These are phyloP conservation scores for Tieghemiomyces parasiticus DNA, from an alignment of 192 early-diverging fungal genomes.

Conservation along the genomic window DNA sequence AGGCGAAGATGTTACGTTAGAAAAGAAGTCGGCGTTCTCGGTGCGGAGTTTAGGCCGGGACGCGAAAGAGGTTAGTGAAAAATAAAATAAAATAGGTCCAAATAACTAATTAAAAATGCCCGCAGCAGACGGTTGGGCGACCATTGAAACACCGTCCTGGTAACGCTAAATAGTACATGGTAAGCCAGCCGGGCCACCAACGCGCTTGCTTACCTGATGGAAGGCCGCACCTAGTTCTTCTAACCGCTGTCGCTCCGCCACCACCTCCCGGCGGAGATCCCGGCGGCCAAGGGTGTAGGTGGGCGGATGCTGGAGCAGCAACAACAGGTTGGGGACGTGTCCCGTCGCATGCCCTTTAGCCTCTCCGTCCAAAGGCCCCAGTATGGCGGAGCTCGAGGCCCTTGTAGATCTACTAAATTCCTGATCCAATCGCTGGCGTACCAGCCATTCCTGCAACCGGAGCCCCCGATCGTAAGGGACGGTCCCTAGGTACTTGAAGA, in stretches of 20 bases:
- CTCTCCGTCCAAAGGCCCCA: too few relatives aligned
- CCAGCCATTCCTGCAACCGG: slow-evolving; percentile 39
- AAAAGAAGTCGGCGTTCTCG: too few relatives aligned
- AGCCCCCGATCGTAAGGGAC: slow-evolving; percentile 43
- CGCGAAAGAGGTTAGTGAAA: too few relatives aligned
- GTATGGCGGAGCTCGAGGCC: slow-evolving; percentile 1
- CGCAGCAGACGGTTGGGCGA: too few relatives aligned
- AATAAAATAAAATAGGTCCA: too few relatives aligned
- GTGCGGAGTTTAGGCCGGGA: too few relatives aligned
- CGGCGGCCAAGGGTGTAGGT: slow-evolving; percentile 87
- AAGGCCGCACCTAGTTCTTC: slow-evolving; percentile 54
- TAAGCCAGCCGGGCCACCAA: too few relatives aligned
- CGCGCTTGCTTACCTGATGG: slow-evolving; percentile 39
- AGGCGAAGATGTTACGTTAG: too few relatives aligned
- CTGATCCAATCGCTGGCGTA: slow-evolving; percentile 32
- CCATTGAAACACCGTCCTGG: too few relatives aligned
- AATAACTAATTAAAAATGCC: too few relatives aligned
- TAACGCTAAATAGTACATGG: too few relatives aligned
- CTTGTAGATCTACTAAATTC: slow-evolving; percentile 10
- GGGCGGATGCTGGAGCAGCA: slow-evolving; percentile 74
- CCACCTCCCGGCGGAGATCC: slow-evolving; percentile 37
- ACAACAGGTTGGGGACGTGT: slow-evolving; percentile 33
- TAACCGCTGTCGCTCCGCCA: slow-evolving; percentile 34
- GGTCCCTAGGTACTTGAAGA: slow-evolving; percentile 24
- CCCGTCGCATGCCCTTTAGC: not conserved